Evolutionary conservation across 805 yeast species (phyloP).

Genomic region (Yarrowia keelungensis): DNA sequence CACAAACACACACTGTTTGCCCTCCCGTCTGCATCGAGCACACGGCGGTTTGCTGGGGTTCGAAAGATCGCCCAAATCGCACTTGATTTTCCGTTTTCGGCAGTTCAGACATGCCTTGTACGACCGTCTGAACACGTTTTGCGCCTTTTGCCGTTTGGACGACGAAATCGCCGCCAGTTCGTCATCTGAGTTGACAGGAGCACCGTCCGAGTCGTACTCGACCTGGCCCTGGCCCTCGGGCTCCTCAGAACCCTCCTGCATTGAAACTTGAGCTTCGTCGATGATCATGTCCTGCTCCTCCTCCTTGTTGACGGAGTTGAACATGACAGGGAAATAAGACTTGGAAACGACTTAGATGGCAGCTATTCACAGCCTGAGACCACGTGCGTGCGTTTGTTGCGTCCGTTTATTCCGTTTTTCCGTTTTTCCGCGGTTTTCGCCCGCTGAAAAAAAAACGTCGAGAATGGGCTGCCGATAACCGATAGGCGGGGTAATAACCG

Average conservation of each 20-base stretch:
- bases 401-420: slow-evolving; percentile 4
- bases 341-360: no score
- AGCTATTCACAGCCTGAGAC: no score
- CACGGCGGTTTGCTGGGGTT: slow-evolving; percentile 83
- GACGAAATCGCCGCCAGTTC: slow-evolving; percentile 29
- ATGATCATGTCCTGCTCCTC: slow-evolving; percentile 11
- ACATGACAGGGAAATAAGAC: neutral
- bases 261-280: neutral
- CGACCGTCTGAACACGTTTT: slow-evolving; percentile 60
- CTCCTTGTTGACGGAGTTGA: slow-evolving; percentile 33
- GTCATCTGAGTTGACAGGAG: slow-evolving; percentile 11
- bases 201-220: slow-evolving; percentile 25
- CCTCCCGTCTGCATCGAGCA: slow-evolving; percentile 80
- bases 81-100: slow-evolving; percentile 80
- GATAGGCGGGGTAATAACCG: slow-evolving; percentile 34
- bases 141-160: slow-evolving; percentile 31
- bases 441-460: no score
- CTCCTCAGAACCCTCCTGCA: slow-evolving; percentile 26
- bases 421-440: neutral
- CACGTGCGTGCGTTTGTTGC: no score
- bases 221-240: neutral
- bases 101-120: slow-evolving; percentile 89
- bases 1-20: slow-evolving; percentile 79
- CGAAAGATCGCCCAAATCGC: slow-evolving; percentile 81
- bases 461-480: slow-evolving; percentile 18